Conservation (phyloP, 176 grass and related monocot species). For the Poa annua region DNA sequence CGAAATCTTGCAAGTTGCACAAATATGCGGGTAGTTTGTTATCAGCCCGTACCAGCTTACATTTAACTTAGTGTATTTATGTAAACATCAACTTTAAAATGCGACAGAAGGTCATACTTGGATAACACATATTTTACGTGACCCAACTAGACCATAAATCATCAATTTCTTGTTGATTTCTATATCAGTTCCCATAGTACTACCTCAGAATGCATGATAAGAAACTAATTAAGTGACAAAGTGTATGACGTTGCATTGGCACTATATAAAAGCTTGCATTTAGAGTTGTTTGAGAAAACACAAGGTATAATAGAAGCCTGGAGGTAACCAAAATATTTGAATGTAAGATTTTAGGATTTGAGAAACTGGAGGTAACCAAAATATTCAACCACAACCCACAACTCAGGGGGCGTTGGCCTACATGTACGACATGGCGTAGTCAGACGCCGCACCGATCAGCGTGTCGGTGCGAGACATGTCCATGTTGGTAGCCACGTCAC, state of each 20-base stretch:
- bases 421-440: not conserved
- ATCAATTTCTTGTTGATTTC: not conserved
- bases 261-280: not conserved
- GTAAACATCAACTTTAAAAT: no score
- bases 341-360: not conserved
- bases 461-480: not conserved
- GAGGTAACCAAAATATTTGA: no score
- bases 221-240: not conserved
- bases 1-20: no score
- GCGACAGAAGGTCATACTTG: no score
- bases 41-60: no score
- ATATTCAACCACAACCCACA: not conserved
- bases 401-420: not conserved
- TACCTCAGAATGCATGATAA: not conserved
- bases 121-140: not conserved
- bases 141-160: not conserved
- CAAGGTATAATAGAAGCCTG: not conserved
- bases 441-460: not conserved
- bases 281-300: not conserved
- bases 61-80: no score
- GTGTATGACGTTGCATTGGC: not conserved
- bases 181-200: not conserved
- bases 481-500: no score
- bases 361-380: not conserved
- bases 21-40: no score